These are phyloP conservation scores for Pterocarpus macrocarpus DNA, from an alignment of 306 rosid genomes.

Conservation along the genomic window DNA sequence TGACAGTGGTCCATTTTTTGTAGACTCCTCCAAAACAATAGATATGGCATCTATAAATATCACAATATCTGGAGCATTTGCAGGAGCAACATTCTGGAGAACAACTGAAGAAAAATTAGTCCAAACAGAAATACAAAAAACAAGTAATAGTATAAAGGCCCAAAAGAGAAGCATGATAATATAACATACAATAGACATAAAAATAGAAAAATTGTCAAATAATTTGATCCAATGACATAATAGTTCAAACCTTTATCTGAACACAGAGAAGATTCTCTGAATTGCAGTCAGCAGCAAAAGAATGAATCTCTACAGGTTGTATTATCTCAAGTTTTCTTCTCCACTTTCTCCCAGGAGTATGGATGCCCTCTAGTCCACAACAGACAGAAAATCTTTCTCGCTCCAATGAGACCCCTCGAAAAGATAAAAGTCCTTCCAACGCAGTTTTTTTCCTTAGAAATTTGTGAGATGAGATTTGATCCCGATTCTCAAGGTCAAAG, in stretches of 20 bases:
- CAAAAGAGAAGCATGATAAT: slow-evolving; percentile 32
- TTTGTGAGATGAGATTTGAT: slow-evolving; percentile 71
- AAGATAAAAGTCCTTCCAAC: slow-evolving; percentile 77
- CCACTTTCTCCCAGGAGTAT: slow-evolving; percentile 96
- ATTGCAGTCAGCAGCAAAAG: slow-evolving; percentile 86
- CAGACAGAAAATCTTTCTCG: slow-evolving; percentile 88
- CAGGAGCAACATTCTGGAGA: slow-evolving; percentile 88
- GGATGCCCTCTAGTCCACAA: slow-evolving; percentile 92
- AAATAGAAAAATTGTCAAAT: slow-evolving; percentile 29
- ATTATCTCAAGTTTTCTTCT: slow-evolving; percentile 89
- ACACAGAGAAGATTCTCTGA: slow-evolving; percentile 90
- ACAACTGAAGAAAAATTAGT: slow-evolving; percentile 40
- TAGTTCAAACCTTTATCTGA: slow-evolving; percentile 86
- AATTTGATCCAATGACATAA: slow-evolving; percentile 39
- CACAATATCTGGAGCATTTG: slow-evolving; percentile 77
- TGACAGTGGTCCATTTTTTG: slow-evolving; percentile 66
- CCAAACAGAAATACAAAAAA: slow-evolving; percentile 37
- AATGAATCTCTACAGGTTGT: slow-evolving; percentile 85
- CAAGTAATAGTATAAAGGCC: slow-evolving; percentile 16
- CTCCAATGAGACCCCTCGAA: slow-evolving; percentile 90
- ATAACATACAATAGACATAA: slow-evolving; percentile 5
- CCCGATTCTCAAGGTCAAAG: slow-evolving; percentile 82
- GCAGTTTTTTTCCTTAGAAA: slow-evolving; percentile 57
- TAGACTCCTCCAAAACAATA: slow-evolving; percentile 79
- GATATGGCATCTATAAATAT: slow-evolving; percentile 91